These are phyloP conservation scores for Pseudogymnoascus sp. DNA, from an alignment of 2,329 filamentous ascomycete genomes.

Conservation along the genomic window DNA sequence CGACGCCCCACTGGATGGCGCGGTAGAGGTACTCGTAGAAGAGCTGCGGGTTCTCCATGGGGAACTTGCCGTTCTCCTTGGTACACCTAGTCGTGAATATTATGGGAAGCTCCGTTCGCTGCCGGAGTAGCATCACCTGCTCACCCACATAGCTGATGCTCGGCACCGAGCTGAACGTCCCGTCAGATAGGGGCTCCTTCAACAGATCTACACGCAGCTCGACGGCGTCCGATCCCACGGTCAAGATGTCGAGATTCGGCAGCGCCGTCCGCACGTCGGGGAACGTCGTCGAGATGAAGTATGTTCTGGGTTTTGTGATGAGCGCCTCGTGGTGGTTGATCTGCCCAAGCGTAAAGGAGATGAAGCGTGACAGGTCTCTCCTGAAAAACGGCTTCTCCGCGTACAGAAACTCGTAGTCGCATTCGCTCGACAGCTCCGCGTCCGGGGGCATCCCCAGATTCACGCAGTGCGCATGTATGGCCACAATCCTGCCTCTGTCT, in stretches of 20 bases:
- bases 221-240: slow-evolving; percentile 77
- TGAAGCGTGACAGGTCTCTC: slow-evolving; percentile 68
- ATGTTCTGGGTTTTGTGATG: slow-evolving; percentile 69
- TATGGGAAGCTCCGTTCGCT: slow-evolving; percentile 80
- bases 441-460: slow-evolving; percentile 63
- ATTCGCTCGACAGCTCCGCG: slow-evolving; percentile 53
- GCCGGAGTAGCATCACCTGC: slow-evolving; percentile 75
- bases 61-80: slow-evolving; percentile 74
- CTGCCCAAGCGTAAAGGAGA: slow-evolving; percentile 72
- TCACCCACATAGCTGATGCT: slow-evolving; percentile 78
- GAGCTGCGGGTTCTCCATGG: slow-evolving; percentile 67
- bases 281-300: slow-evolving; percentile 82
- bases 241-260: slow-evolving; percentile 78
- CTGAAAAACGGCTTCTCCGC: slow-evolving; percentile 63
- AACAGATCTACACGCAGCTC: slow-evolving; percentile 78
- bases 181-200: slow-evolving; percentile 59
- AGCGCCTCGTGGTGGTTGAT: slow-evolving; percentile 69
- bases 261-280: slow-evolving; percentile 75
- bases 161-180: slow-evolving; percentile 55
- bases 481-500: slow-evolving; percentile 50
- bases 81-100: slow-evolving; percentile 81
- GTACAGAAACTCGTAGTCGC: slow-evolving; percentile 84
- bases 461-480: slow-evolving; percentile 71
- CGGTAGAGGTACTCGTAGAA: slow-evolving; percentile 75
- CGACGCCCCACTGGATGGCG: slow-evolving; percentile 80